Percentiles rank a stretch among this genome's conserved stretches.
Conservation (phyloP, 2,329 filamentous ascomycete genomes). For the Septoria linicola region DNA sequence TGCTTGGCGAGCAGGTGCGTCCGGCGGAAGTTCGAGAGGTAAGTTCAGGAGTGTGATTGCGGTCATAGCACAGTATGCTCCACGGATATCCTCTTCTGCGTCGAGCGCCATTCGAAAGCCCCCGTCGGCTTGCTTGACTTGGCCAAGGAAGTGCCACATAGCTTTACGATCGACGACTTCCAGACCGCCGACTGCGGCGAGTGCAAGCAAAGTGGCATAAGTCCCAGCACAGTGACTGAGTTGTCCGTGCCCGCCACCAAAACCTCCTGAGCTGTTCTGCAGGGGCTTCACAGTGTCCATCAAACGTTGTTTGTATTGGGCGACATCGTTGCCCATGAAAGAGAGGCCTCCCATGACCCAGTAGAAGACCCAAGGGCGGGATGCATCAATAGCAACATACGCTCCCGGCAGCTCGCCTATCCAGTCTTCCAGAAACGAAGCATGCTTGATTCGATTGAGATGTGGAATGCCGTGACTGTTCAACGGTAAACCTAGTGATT, state of each 20-base stretch:
- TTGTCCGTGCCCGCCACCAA: constrained; percentile 92
- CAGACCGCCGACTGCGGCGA: constrained; percentile 74
- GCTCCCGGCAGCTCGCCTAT: constrained; percentile 62
- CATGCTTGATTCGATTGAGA: constrained; percentile 64
- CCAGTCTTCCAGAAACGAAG: constrained; percentile 59
- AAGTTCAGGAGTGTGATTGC: constrained; percentile 80
- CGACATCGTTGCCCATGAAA: constrained; percentile 72
- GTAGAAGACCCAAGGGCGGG: constrained; percentile 90
- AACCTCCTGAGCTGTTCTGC: constrained; percentile 81
- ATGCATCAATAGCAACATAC: constrained; percentile 78
- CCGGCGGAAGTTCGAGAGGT: constrained; percentile 72
- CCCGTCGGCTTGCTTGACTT: constrained; percentile 80
- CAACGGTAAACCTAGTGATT: constrained; percentile 44
- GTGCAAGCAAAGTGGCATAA: constrained; percentile 77
- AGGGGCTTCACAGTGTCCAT: constrained; percentile 71
- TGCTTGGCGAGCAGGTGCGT: constrained; percentile 64
- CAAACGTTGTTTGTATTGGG: constrained; percentile 62
- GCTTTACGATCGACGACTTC: constrained; percentile 75
- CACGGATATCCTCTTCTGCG: constrained; percentile 91
- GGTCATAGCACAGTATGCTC: constrained; percentile 87
- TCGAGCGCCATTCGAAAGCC: constrained; percentile 85
- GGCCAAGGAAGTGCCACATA: constrained; percentile 89
- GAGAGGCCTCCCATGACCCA: constrained; percentile 79
- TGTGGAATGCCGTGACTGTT: constrained; percentile 73
- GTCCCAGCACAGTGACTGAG: constrained; percentile 83